Conservation (phyloP, 768 basidiomycete genomes). For the Sporobolomyces phaffii region DNA sequence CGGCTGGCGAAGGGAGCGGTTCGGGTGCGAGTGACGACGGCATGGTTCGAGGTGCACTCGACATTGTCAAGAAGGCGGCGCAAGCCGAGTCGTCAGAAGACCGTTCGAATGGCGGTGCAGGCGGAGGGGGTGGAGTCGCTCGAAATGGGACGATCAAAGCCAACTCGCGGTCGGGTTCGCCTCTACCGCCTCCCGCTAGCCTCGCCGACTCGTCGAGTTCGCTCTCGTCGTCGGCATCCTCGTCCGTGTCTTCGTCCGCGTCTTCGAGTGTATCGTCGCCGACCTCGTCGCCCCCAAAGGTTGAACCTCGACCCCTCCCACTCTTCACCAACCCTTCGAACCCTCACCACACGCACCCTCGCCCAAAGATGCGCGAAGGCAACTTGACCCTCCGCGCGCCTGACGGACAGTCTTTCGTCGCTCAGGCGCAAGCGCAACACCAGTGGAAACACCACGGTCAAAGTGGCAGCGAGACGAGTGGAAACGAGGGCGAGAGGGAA, state of each 20-base stretch:
- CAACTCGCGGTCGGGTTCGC: neutral
- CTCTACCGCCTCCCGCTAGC: neutral
- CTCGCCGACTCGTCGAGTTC: neutral
- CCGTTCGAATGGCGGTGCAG: no score
- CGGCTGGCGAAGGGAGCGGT: neutral
- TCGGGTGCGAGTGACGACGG: no score
- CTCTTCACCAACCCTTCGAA: neutral
- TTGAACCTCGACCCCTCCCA: neutral
- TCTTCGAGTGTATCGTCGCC: neutral
- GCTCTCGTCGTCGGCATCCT: neutral
- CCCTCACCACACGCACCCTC: neutral
- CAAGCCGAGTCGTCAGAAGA: no score
- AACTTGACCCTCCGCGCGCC: slow-evolving; percentile 21
- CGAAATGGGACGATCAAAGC: slow-evolving; percentile 28
- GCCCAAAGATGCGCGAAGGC: slow-evolving; percentile 14
- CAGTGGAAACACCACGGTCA: neutral
- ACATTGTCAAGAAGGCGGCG: no score
- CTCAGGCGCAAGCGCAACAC: neutral
- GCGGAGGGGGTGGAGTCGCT: no score
- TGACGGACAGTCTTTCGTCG: neutral
- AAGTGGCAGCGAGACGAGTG: neutral
- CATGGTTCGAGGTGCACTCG: no score
- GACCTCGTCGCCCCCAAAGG: neutral
- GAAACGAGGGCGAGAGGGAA: slow-evolving; percentile 1
- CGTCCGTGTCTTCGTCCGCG: neutral